Base-by-base conservation (phyloP, 2,329 filamentous ascomycete genomes). In the Stagonosporopsis rhizophila region DNA sequence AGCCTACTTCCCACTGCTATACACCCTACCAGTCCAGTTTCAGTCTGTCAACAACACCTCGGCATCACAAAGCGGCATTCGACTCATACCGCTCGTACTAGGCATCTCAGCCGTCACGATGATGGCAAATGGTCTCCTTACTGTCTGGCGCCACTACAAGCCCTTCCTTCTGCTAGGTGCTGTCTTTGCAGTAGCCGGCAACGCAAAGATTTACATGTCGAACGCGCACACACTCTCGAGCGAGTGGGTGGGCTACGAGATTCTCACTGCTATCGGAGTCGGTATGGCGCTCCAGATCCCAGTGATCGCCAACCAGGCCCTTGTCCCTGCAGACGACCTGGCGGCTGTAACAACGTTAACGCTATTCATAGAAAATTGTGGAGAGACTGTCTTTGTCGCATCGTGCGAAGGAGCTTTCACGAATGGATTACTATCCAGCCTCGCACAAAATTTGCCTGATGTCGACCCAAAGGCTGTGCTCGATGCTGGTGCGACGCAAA, bases 161-260 rank as follows among this genome's bases (percentile, higher is more conserved):
- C 76, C 77, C 4, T 79, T 80, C 59, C 69, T 80, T 30, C 58
- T 75, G 12, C n/a, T 70, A 8, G 70, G 73, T 11, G 62, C 75
- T 4, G 23, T 69, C 1, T 45, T 70, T 5, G 60, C 52, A 0
- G 58, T 66, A 4, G 61, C 57, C 3, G 70, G 70, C 2, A 57
- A 65, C 19, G 8, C 49, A 2, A 61, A 41, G 22, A 69, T 71
- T 3, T 68, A 79, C 73, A 48, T 80, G 0, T 70, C 80, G 2
- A 67, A 74, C 17, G 64, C 76, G 1, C 60, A 64, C 32, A 78
- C 79, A 3, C 60, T 74, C 0, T 67, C 70, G 0, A 69, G 61
- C 2, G 68, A 74, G 28, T 83, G 80, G 81, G 77, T 82, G 20
- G 81, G 81, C 8, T 83, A 78, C 64, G 79, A 83, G 50, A 70